These are phyloP conservation scores for Amphichorda felina DNA, from an alignment of 2,329 filamentous ascomycete genomes.

Conservation along the genomic window DNA sequence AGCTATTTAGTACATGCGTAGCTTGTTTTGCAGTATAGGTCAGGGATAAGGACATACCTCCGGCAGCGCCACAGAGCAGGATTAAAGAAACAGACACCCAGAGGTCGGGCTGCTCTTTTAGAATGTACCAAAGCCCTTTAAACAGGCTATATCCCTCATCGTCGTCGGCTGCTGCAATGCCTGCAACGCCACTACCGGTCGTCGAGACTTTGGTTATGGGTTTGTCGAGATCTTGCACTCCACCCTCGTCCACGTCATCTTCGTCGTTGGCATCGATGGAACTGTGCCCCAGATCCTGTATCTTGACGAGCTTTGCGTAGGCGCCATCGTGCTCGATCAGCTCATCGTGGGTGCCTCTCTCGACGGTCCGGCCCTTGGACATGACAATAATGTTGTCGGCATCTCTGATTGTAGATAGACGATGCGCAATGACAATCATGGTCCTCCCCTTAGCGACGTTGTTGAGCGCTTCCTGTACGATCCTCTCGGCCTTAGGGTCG, in stretches of 20 bases:
- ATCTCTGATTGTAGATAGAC: conserved; percentile 44
- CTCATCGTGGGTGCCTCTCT: conserved; percentile 50
- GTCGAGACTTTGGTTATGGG: conserved; percentile 7
- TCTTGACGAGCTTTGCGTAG: conserved; percentile 78
- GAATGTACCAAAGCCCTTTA: conserved; percentile 14
- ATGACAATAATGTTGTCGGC: conserved; percentile 58
- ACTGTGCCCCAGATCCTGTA: conserved; percentile 44
- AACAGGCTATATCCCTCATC: conserved; percentile 13
- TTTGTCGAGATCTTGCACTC: conserved; percentile 4
- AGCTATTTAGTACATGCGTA: neutral
- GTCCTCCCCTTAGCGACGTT: conserved; percentile 44
- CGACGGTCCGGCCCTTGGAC: conserved; percentile 43
- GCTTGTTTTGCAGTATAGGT: neutral
- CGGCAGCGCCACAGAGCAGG: conserved; percentile 11
- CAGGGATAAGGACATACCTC: conserved; percentile 10
- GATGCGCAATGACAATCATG: conserved; percentile 54
- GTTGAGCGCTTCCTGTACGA: conserved; percentile 45
- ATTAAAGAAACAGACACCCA: conserved; percentile 11
- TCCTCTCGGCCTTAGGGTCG: conserved; percentile 30
- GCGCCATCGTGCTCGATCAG: conserved; percentile 47
- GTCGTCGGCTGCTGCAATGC: conserved; percentile 4
- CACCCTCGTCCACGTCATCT: conserved; percentile 6
- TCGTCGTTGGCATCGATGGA: conserved; percentile 2
- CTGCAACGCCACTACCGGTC: conserved; percentile 6
- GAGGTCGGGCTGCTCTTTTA: conserved; percentile 16